Evolutionary conservation across 768 basidiomycete species (phyloP).

Genomic region (Russula sp.): DNA sequence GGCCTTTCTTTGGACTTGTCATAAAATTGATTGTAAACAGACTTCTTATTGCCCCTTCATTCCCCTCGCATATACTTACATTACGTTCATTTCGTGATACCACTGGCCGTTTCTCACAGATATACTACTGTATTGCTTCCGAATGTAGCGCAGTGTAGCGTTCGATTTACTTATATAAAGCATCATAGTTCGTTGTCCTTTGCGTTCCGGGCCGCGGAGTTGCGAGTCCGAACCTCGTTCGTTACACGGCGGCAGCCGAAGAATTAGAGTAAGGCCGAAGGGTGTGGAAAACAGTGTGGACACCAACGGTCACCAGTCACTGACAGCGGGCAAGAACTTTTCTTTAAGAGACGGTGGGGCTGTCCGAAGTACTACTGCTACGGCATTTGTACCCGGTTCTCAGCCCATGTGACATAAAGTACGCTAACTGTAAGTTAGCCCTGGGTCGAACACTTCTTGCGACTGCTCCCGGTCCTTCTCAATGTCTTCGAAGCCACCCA

Average conservation of each 20-base stretch:
- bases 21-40: not conserved
- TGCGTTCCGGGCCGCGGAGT: constrained; percentile 10
- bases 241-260: not conserved
- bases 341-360: not conserved
- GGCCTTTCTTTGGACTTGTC: not conserved
- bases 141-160: too few relatives aligned
- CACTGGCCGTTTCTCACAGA: not conserved
- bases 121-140: not conserved
- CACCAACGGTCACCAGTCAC: not conserved
- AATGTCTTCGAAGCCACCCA: constrained; percentile 29
- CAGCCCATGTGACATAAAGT: constrained; percentile 12
- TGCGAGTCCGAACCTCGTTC: not conserved
- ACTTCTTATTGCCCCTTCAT: not conserved
- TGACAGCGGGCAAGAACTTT: not conserved
- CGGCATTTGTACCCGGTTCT: not conserved
- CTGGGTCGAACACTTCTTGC: not conserved
- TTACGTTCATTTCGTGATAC: constrained; percentile 11
- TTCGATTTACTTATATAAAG: too few relatives aligned
- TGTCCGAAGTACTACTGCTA: not conserved
- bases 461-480: not conserved
- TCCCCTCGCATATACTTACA: not conserved
- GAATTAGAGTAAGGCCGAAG: not conserved
- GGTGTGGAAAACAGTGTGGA: constrained; percentile 1
- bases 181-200: not conserved
- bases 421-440: not conserved